A percentile compares a stretch with the other conserved stretches of the same genome.
Evolutionary conservation across 352 stramenopile genomes (phyloP).

Genomic region (Phytophthora tentaculata): DNA sequence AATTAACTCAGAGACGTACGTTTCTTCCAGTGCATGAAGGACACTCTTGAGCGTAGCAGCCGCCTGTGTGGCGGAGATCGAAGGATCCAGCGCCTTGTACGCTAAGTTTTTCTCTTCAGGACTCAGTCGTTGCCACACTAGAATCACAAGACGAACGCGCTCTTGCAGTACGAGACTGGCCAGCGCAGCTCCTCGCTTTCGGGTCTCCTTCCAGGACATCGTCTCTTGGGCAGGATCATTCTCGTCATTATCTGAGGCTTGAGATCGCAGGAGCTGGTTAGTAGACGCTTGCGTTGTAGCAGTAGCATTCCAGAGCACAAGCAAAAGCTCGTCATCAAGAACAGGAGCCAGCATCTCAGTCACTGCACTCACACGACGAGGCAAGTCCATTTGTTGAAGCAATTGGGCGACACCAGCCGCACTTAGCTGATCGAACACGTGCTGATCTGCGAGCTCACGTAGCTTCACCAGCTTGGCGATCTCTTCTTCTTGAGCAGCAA

Average conservation of each 20-base stretch:
- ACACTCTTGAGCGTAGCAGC: slow-evolving; percentile 45
- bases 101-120: slow-evolving; percentile 54
- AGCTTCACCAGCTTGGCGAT: slow-evolving; percentile 22
- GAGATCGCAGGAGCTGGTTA: slow-evolving; percentile 11
- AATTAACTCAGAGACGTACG: slow-evolving; percentile 71
- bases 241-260: background rate
- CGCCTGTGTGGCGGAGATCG: slow-evolving; percentile 15
- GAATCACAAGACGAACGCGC: slow-evolving; percentile 59
- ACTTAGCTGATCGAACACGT: slow-evolving; percentile 41
- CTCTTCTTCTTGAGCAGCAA: slow-evolving; percentile 32
- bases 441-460: slow-evolving; percentile 28
- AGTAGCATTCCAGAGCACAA: slow-evolving; percentile 69
- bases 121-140: slow-evolving; percentile 60
- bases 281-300: slow-evolving; percentile 40
- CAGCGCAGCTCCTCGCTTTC: slow-evolving; percentile 47
- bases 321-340: slow-evolving; percentile 59
- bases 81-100: slow-evolving; percentile 38
- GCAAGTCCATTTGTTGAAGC: slow-evolving; percentile 46
- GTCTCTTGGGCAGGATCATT: slow-evolving; percentile 1
- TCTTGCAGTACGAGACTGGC: slow-evolving; percentile 64
- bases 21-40: slow-evolving; percentile 58
- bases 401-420: slow-evolving; percentile 32
- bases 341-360: slow-evolving; percentile 56
- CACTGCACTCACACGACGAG: slow-evolving; percentile 37
- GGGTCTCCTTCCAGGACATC: slow-evolving; percentile 36